phyloP scores from a whole-genome alignment of 2,329 filamentous ascomycete species.

The Mycosphaerella sp. region DNA sequence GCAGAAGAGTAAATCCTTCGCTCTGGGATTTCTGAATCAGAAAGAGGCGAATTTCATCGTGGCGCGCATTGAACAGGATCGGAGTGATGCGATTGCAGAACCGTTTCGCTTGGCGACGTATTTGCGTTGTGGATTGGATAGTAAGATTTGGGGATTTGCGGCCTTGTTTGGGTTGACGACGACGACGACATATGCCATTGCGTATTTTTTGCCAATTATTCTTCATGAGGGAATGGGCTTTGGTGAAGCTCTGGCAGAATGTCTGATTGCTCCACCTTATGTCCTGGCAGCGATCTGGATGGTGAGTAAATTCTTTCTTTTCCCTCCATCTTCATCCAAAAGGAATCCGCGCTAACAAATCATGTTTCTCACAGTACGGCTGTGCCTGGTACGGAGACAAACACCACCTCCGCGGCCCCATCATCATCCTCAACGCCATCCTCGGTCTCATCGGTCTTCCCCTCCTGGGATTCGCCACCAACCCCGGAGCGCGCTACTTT shows the following conservation, averaged over 20 bases:
- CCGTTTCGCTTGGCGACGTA: conserved; percentile 40
- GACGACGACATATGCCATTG: conserved; percentile 30
- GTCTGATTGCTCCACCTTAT: conserved; percentile 33
- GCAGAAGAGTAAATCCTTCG: conserved; percentile 31
- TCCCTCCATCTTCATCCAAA: not conserved
- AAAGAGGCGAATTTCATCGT: conserved; percentile 46
- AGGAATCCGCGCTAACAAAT: not conserved
- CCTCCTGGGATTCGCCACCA: conserved; percentile 31
- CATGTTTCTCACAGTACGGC: not conserved
- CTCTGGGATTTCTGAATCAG: conserved; percentile 41
- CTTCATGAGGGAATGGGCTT: conserved; percentile 34
- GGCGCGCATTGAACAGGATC: conserved; percentile 47
- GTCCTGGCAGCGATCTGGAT: conserved; percentile 34
- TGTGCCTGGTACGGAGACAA: conserved; percentile 31
- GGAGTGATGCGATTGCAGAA: conserved; percentile 46
- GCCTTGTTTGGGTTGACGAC: conserved; percentile 51
- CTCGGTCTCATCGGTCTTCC: conserved; percentile 31
- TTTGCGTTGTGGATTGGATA: conserved; percentile 37
- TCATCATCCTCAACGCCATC: conserved; percentile 33
- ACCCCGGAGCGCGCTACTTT: conserved; percentile 30
- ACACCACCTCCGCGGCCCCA: conserved; percentile 31
- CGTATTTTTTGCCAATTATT: conserved; percentile 37
- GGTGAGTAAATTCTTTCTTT: conserved; percentile 14
- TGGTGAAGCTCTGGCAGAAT: conserved; percentile 27
- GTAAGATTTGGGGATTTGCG: conserved; percentile 52